A percentile compares a stretch with the other conserved stretches of the same genome.
Conservation (phyloP, 1,284 basidiomycete genomes). For the Wolfiporia cocos region DNA sequence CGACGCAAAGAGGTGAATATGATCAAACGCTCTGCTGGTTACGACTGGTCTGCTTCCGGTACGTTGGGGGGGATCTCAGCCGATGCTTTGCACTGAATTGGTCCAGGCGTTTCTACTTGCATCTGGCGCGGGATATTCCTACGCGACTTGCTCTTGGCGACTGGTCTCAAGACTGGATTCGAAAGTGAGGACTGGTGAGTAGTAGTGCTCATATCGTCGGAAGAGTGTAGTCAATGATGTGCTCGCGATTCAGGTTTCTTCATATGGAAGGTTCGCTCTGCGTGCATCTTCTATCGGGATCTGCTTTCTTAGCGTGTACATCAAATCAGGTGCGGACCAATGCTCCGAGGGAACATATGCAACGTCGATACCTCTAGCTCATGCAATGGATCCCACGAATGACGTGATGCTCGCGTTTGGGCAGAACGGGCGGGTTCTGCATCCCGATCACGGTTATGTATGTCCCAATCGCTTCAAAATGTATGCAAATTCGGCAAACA, state of each 20-base stretch:
- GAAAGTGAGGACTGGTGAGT: conserved; percentile 16
- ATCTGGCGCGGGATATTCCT: conserved; percentile 18
- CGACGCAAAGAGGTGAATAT: conserved; percentile 20
- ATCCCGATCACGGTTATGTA: conserved; percentile 21
- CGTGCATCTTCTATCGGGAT: too few species aligned
- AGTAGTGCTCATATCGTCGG: too few species aligned
- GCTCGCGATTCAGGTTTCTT: too few species aligned
- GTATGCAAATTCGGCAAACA: not conserved
- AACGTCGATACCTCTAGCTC: conserved; percentile 18
- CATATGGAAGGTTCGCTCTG: too few species aligned
- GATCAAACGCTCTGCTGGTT: conserved; percentile 16
- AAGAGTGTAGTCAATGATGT: too few species aligned
- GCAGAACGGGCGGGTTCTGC: conserved; percentile 19
- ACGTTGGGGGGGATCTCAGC: conserved; percentile 5
- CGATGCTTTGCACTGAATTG: too few species aligned
- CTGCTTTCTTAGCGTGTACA: too few species aligned
- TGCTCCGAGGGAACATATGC: conserved; percentile 18
- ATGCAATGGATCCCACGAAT: conserved; percentile 18
- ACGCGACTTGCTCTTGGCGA: conserved; percentile 16
- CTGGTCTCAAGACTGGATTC: conserved; percentile 13
- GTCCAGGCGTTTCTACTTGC: conserved; percentile 11
- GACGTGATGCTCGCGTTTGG: conserved; percentile 21
- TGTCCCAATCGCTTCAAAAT: not conserved
- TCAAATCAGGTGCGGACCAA: conserved; percentile 18
- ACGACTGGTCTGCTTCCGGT: conserved; percentile 17